These are phyloP conservation scores for Fraxinus cuspidata DNA, from an alignment of 257 asterid genomes.

Conservation along the genomic window DNA sequence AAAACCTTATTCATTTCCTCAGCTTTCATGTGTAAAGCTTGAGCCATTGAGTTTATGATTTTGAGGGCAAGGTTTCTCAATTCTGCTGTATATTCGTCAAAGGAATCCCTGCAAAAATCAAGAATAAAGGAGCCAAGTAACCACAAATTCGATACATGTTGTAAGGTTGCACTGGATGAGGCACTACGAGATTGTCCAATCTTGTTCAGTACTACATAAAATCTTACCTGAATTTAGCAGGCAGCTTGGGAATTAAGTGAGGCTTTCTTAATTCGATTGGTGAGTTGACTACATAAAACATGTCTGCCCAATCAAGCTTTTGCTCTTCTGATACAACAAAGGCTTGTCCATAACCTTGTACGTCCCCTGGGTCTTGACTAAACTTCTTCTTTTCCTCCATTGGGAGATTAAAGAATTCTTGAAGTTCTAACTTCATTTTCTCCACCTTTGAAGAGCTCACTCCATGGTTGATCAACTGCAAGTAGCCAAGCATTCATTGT, in stretches of 20 bases:
- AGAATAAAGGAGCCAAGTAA: not conserved
- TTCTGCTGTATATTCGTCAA: slow-evolving; percentile 46
- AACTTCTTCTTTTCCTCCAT: slow-evolving; percentile 53
- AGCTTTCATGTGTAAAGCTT: slow-evolving; percentile 38
- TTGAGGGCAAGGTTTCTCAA: slow-evolving; percentile 42
- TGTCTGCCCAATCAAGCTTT: slow-evolving; percentile 68
- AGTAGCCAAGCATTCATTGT: not conserved
- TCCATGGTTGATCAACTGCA: slow-evolving; percentile 60
- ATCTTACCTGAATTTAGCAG: slow-evolving; percentile 47
- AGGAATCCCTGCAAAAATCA: slow-evolving; percentile 40
- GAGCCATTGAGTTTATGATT: slow-evolving; percentile 36
- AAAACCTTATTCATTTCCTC: slow-evolving; percentile 41
- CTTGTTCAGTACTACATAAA: too few species aligned
- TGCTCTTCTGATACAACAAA: slow-evolving; percentile 62
- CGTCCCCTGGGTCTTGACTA: slow-evolving; percentile 34
- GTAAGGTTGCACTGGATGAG: not conserved
- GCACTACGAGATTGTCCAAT: not conserved
- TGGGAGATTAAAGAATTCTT: slow-evolving; percentile 52
- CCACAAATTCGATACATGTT: not conserved
- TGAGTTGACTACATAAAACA: slow-evolving; percentile 30
- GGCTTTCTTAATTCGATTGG: slow-evolving; percentile 48
- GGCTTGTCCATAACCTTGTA: slow-evolving; percentile 64
- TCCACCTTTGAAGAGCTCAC: slow-evolving; percentile 38
- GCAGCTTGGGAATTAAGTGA: slow-evolving; percentile 53
- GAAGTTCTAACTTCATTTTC: slow-evolving; percentile 38